Evolutionary conservation across 352 stramenopile genomes (phyloP).

Genomic region (Phytophthora sansomeana): DNA sequence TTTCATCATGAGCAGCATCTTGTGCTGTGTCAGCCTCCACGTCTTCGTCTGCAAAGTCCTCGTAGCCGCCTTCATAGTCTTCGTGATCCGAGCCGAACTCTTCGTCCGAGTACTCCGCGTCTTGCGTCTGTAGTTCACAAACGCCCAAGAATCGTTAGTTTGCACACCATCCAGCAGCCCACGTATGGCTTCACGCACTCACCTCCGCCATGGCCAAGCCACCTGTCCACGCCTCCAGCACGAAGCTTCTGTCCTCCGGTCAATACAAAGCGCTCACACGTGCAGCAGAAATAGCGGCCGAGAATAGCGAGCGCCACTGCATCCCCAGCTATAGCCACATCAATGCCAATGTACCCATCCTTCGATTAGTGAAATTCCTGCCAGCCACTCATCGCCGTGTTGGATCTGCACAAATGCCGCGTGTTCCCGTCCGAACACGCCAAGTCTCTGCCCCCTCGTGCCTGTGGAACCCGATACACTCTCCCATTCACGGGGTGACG

Average conservation of each 20-base stretch:
- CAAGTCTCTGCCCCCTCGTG: too few species aligned
- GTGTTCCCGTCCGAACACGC: background rate
- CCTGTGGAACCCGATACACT: too few species aligned
- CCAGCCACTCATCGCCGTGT: background rate
- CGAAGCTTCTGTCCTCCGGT: background rate
- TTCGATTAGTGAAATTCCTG: background rate
- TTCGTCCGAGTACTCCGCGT: slow-evolving; percentile 55
- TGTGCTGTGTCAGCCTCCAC: background rate
- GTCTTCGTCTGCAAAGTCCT: slow-evolving; percentile 35
- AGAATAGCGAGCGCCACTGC: background rate
- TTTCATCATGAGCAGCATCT: background rate
- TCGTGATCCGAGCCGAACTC: slow-evolving; percentile 49
- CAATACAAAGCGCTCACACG: background rate
- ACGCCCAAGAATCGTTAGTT: background rate
- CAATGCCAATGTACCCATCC: background rate
- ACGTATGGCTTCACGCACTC: background rate
- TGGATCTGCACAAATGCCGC: background rate
- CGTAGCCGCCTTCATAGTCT: slow-evolving; percentile 23
- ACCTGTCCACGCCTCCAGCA: background rate
- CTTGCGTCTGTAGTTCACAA: slow-evolving; percentile 19
- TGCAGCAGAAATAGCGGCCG: background rate
- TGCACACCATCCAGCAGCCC: background rate
- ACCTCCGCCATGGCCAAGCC: slow-evolving; percentile 21
- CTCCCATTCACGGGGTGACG: background rate
- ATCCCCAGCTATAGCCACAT: background rate